phyloP scores from a whole-genome alignment of 129 eudicot species.

The Artemisia tridentata region DNA sequence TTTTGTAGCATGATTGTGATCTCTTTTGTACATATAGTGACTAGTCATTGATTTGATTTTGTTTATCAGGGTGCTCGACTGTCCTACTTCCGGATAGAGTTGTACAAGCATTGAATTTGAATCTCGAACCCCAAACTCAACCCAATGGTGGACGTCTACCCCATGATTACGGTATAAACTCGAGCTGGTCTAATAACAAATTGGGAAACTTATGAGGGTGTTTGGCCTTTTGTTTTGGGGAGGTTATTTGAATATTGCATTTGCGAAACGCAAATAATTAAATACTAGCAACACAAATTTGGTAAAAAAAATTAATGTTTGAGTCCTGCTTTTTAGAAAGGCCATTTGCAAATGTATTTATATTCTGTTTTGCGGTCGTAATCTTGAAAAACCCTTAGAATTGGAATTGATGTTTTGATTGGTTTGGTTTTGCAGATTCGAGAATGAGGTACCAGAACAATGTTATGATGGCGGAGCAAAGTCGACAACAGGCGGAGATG shows the following conservation, averaged over 20 bases:
- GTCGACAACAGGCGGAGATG: conserved; percentile 25
- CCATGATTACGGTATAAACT: conserved; percentile 37
- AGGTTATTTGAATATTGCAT: too few relatives aligned
- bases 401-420: background rate
- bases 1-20: conserved; percentile 9
- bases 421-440: conserved; percentile 33
- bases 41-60: background rate
- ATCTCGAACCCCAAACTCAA: conserved; percentile 43
- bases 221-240: too few relatives aligned
- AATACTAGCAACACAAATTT: too few relatives aligned
- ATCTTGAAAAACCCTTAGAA: background rate
- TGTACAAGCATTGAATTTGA: conserved; percentile 63
- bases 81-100: conserved; percentile 71
- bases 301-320: too few relatives aligned
- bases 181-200: background rate
- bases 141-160: conserved; percentile 9
- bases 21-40: background rate
- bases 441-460: conserved; percentile 32
- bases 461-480: conserved; percentile 40
- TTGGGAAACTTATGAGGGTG: background rate
- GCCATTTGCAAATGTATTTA: too few relatives aligned
- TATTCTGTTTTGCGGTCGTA: too few relatives aligned
- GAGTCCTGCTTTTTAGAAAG: too few relatives aligned
- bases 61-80: conserved; percentile 44
- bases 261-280: too few relatives aligned